A percentile compares a stretch with the other conserved stretches of the same genome.
phyloP scores from a whole-genome alignment of 495 filamentous ascomycete species.

The Annulohypoxylon nitens region DNA sequence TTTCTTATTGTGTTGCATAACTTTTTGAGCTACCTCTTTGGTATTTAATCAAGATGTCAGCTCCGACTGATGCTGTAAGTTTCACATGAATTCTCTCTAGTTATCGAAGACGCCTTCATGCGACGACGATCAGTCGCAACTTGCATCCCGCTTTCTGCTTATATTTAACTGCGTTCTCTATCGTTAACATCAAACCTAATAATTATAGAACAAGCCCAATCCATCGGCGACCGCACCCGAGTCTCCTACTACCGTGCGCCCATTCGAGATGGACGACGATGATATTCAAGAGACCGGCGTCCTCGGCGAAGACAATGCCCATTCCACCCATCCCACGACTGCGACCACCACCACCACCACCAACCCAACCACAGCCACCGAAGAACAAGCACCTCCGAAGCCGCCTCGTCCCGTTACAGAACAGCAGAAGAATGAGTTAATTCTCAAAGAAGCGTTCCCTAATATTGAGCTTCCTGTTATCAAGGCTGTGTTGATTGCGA shows the following conservation, averaged over 20 bases:
- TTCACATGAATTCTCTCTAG: constrained; percentile 16
- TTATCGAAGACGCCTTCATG: constrained; percentile 23
- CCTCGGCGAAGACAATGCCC: constrained; percentile 56
- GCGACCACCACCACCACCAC: constrained; percentile 49
- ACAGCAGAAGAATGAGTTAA: constrained; percentile 85
- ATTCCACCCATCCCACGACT: constrained; percentile 56
- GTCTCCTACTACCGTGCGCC: constrained; percentile 86
- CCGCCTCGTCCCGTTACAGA: constrained; percentile 88
- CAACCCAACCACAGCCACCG: constrained; percentile 53
- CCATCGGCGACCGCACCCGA: constrained; percentile 65
- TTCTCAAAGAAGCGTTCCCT: constrained; percentile 94
- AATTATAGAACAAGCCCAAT: constrained; percentile 52
- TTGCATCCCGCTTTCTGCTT: constrained; percentile 5
- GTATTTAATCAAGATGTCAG: constrained; percentile 53
- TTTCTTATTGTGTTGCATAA: constrained; percentile 5
- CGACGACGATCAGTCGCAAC: constrained; percentile 19
- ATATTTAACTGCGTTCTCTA: neutral
- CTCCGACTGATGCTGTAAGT: constrained; percentile 59
- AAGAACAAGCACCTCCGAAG: constrained; percentile 78
- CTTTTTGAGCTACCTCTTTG: neutral
- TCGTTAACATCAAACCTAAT: constrained; percentile 20
- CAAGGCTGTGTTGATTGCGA: constrained; percentile 88
- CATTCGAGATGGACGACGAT: constrained; percentile 90
- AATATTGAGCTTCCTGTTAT: constrained; percentile 83
- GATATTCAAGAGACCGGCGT: constrained; percentile 73